phyloP scores from a whole-genome alignment of 164 flowering plant genomes.

The Vitis labrusca region DNA sequence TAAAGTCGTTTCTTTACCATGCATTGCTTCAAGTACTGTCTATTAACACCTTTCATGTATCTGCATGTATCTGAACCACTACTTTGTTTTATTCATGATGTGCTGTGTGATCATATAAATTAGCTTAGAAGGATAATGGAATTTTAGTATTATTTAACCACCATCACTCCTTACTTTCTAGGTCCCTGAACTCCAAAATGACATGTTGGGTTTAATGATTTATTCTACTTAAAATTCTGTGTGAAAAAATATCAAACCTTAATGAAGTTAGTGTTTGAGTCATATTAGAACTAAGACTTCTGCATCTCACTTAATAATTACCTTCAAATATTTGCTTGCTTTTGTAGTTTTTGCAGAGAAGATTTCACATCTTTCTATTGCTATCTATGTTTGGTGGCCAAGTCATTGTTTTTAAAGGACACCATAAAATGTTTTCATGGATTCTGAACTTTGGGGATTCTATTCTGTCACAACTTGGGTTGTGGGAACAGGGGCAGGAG shows the following conservation, averaged over 20 bases:
- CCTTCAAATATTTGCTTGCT: neutral
- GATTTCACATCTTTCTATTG: neutral
- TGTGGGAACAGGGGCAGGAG: too few species aligned
- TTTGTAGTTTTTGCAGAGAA: neutral
- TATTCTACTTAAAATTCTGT: neutral
- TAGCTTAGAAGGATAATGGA: neutral
- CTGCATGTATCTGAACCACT: neutral
- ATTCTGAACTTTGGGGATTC: too few species aligned
- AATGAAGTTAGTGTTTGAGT: neutral
- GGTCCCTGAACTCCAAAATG: neutral
- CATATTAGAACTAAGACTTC: neutral
- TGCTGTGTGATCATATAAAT: neutral
- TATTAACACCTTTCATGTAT: too few species aligned
- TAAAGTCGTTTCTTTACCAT: neutral
- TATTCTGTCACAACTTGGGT: too few species aligned
- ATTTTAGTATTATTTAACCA: too few species aligned
- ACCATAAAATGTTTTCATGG: too few species aligned
- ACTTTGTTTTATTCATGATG: neutral
- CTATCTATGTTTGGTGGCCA: too few species aligned
- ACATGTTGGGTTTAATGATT: neutral
- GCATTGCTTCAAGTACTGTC: neutral
- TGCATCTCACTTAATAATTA: neutral
- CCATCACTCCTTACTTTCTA: neutral
- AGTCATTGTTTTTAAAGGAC: too few species aligned
- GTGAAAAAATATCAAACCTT: neutral